Evolutionary conservation across 2,329 filamentous ascomycete genomes (phyloP).

Genomic region (Talaromyces piceae): DNA sequence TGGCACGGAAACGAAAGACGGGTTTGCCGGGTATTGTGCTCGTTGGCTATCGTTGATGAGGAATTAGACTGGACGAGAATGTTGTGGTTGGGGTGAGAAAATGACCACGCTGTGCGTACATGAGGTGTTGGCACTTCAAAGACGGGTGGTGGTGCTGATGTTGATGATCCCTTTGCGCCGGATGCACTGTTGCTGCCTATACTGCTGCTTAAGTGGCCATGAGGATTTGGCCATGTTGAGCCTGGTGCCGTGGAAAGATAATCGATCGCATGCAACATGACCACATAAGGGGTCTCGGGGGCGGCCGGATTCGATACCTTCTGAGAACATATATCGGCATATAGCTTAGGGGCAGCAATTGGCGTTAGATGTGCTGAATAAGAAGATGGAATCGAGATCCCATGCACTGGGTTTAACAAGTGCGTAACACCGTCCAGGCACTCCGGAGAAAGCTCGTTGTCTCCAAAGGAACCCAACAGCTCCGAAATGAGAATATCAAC

Average conservation of each 20-base stretch:
- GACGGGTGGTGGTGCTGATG: conserved; percentile 20
- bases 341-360: conserved; percentile 76
- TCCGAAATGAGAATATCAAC: conserved; percentile 92
- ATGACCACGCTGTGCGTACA: conserved; percentile 39
- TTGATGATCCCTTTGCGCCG: conserved; percentile 16
- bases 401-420: conserved; percentile 69
- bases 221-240: conserved; percentile 18
- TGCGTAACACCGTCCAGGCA: conserved; percentile 94
- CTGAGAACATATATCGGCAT: conserved; percentile 68
- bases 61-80: conserved; percentile 26
- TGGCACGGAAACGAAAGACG: conserved; percentile 70
- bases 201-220: conserved; percentile 11
- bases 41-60: conserved; percentile 60
- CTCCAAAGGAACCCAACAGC: conserved; percentile 83
- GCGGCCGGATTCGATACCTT: conserved; percentile 57
- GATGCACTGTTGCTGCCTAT: conserved; percentile 16
- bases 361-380: conserved; percentile 95
- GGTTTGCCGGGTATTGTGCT: conserved; percentile 80
- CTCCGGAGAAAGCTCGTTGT: conserved; percentile 95
- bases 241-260: conserved; percentile 63
- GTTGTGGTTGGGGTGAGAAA: conserved; percentile 35
- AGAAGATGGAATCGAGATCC: conserved; percentile 86
- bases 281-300: conserved; percentile 89
- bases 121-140: conserved; percentile 30
- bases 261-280: conserved; percentile 84